A percentile compares a stretch with the other conserved stretches of the same genome.
phyloP scores from a whole-genome alignment of 2,329 filamentous ascomycete genomes.

The Ophiosphaerella korrae region DNA sequence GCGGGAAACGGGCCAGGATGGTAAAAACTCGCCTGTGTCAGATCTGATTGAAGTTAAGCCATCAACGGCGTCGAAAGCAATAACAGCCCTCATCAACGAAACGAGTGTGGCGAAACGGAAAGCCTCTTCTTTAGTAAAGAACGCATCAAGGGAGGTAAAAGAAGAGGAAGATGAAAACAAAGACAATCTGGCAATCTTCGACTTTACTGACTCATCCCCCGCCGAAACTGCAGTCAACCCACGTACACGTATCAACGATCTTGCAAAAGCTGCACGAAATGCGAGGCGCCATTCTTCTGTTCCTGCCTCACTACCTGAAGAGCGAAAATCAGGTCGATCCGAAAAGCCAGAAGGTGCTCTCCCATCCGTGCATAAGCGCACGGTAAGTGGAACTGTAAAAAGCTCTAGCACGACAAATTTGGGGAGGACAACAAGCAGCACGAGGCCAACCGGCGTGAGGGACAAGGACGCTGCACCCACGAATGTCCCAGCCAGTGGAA shows the following conservation, averaged over 20 bases:
- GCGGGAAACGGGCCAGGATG: conserved; percentile 20
- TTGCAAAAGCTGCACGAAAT: conserved; percentile 34
- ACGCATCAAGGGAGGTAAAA: conserved; percentile 7
- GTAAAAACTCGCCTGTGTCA: conserved; percentile 18
- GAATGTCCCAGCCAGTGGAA: conserved; percentile 10
- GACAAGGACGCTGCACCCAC: conserved; percentile 15
- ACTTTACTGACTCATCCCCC: conserved; percentile 45
- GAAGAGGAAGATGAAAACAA: conserved; percentile 21
- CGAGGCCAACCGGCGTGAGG: conserved; percentile 17
- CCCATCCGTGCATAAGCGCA: conserved; percentile 32
- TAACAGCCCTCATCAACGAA: conserved; percentile 40
- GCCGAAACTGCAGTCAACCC: conserved; percentile 17
- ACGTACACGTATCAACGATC: conserved; percentile 32
- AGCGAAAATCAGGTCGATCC: conserved; percentile 9
- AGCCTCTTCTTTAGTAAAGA: conserved; percentile 4
- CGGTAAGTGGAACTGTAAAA: conserved; percentile 30
- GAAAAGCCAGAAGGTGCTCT: conserved; percentile 23
- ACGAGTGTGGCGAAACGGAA: conserved; percentile 35
- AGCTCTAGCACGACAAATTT: conserved; percentile 19
- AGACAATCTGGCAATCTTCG: conserved; percentile 44
- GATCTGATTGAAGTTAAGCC: conserved; percentile 28
- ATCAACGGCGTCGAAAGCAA: conserved; percentile 39
- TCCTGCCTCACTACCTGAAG: conserved; percentile 13
- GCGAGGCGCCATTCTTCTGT: conserved; percentile 43
- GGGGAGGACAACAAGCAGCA: conserved; percentile 22